Conservation (phyloP, 208 protist species). For the Zelonia costaricensis region DNA sequence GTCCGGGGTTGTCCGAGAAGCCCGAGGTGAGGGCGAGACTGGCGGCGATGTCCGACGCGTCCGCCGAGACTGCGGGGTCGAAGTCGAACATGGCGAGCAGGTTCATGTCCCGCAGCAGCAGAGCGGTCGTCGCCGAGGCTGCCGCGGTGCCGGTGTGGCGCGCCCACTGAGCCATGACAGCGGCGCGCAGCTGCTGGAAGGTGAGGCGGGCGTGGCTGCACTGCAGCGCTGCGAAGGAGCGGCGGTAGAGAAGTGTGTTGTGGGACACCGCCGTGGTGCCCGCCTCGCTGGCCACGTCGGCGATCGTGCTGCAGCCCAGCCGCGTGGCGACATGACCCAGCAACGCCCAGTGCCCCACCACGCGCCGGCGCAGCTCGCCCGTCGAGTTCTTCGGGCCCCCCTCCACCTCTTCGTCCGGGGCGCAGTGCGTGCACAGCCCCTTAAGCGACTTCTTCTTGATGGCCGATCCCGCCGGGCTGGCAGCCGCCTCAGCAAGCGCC, state of each 20-base stretch:
- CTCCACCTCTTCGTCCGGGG: slow-evolving; percentile 42
- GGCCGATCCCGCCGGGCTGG: slow-evolving; percentile 8
- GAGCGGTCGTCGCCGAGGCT: background rate
- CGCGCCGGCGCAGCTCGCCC: slow-evolving; percentile 28
- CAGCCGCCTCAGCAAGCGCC: slow-evolving; percentile 23
- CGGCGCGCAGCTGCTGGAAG: slow-evolving; percentile 15
- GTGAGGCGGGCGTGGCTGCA: slow-evolving; percentile 43
- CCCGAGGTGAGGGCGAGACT: slow-evolving; percentile 10
- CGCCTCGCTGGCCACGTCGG: slow-evolving; percentile 48
- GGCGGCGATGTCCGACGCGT: slow-evolving; percentile 1
- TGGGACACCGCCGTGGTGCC: slow-evolving; percentile 37
- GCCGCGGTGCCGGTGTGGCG: background rate
- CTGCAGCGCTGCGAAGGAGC: slow-evolving; percentile 58
- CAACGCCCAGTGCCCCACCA: slow-evolving; percentile 67
- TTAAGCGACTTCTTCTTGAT: slow-evolving; percentile 44
- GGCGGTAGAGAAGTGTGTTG: slow-evolving; percentile 16
- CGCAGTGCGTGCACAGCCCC: slow-evolving; percentile 40
- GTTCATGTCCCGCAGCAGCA: slow-evolving; percentile 34
- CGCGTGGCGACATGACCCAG: slow-evolving; percentile 52
- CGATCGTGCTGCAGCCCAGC: slow-evolving; percentile 39
- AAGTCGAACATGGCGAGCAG: slow-evolving; percentile 27
- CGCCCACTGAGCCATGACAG: slow-evolving; percentile 8
- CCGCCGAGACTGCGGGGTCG: background rate
- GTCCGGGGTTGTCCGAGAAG: background rate
- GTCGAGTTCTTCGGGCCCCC: slow-evolving; percentile 27